Conservation (phyloP, 148 eudicot species). For the Polygonum aviculare region DNA sequence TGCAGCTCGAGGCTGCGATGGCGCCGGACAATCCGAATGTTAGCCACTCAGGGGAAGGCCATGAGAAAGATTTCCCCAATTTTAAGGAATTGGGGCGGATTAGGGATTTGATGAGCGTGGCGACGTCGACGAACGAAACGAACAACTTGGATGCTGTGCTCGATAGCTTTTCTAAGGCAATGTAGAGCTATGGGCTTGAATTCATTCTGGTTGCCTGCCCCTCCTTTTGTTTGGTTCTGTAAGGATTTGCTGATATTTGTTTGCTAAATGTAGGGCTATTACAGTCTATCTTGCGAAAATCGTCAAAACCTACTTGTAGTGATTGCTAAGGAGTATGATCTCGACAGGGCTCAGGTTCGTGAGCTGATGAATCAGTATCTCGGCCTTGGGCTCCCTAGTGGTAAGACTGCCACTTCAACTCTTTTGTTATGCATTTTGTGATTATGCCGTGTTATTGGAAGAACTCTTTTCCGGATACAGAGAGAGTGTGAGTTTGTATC, state of each 20-base stretch:
- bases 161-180: slow-evolving; percentile 66
- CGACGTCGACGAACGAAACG: slow-evolving; percentile 67
- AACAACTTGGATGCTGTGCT: slow-evolving; percentile 65
- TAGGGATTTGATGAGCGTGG: slow-evolving; percentile 66
- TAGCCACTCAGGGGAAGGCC: background rate
- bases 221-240: background rate
- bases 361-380: slow-evolving; percentile 83
- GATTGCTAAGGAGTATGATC: slow-evolving; percentile 83
- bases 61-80: background rate
- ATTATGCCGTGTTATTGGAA: background rate
- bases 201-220: background rate
- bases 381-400: slow-evolving; percentile 60
- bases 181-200: background rate
- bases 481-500: background rate
- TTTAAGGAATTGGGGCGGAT: slow-evolving; percentile 65
- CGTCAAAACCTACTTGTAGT: slow-evolving; percentile 42
- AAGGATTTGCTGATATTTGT: background rate
- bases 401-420: slow-evolving; percentile 24
- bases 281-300: slow-evolving; percentile 44
- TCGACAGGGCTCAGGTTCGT: slow-evolving; percentile 63
- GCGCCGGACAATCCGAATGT: background rate
- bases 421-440: background rate
- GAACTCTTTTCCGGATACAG: background rate
- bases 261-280: slow-evolving; percentile 51
- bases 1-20: background rate